These are phyloP conservation scores for Lactuca saligna DNA, from an alignment of 129 eudicot species.

Conservation along the genomic window DNA sequence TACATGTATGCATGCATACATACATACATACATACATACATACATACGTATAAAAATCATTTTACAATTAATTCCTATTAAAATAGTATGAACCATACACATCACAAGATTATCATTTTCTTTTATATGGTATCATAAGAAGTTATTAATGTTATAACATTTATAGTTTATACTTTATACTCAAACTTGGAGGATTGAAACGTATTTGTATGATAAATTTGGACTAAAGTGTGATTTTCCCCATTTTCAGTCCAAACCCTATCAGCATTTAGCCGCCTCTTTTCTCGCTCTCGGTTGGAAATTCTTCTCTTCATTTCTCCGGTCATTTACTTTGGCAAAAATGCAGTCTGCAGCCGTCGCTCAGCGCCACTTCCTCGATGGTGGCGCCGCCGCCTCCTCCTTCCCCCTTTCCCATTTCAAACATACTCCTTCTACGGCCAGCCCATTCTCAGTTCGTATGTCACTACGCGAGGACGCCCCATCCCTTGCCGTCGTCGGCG, in stretches of 20 bases:
- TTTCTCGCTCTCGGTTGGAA: not conserved
- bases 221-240: not conserved
- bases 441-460: slow-evolving; percentile 61
- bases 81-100: too few relatives aligned
- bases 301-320: slow-evolving; percentile 9
- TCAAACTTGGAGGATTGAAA: slow-evolving; percentile 6
- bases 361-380: slow-evolving; percentile 37
- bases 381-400: slow-evolving; percentile 31
- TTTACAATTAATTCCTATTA: too few relatives aligned
- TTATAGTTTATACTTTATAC: not conserved
- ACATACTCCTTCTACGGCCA: slow-evolving; percentile 15
- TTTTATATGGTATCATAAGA: too few relatives aligned
- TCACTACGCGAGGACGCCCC: slow-evolving; percentile 75
- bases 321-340: slow-evolving; percentile 25
- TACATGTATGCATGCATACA: too few relatives aligned
- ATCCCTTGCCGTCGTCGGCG: slow-evolving; percentile 91
- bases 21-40: too few relatives aligned
- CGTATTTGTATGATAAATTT: not conserved
- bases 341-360: slow-evolving; percentile 52
- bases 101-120: too few relatives aligned
- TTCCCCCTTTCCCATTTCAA: slow-evolving; percentile 27
- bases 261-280: slow-evolving; percentile 37
- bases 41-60: too few relatives aligned
- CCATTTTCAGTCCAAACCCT: slow-evolving; percentile 28
- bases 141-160: too few relatives aligned